These are phyloP conservation scores for Naganishia friedmannii DNA, from an alignment of 768 basidiomycete species.

Conservation along the genomic window DNA sequence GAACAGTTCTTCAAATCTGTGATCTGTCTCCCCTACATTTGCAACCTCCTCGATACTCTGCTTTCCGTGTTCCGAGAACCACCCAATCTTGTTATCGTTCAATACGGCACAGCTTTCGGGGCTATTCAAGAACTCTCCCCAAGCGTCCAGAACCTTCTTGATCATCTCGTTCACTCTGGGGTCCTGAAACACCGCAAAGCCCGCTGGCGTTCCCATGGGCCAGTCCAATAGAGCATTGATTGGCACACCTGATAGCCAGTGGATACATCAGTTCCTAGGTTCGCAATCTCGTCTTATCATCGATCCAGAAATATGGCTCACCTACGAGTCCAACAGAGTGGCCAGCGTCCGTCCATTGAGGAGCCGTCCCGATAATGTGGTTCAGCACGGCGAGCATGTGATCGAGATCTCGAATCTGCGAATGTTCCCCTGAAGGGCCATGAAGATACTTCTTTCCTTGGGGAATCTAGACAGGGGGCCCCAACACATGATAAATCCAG, in stretches of 20 bases:
- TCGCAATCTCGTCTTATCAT: no score
- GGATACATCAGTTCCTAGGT: no score
- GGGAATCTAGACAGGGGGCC: constrained; percentile 42
- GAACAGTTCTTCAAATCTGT: constrained; percentile 54
- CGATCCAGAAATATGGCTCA: no score
- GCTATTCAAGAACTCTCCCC: constrained; percentile 58
- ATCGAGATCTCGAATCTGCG: constrained; percentile 55
- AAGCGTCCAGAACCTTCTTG: constrained; percentile 58
- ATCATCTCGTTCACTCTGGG: constrained; percentile 57
- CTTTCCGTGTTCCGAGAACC: constrained; percentile 57
- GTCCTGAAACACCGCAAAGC: constrained; percentile 53
- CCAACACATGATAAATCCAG: no score
- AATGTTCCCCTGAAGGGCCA: constrained; percentile 41
- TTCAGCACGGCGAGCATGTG: constrained; percentile 56
- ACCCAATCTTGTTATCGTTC: constrained; percentile 53
- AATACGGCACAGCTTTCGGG: constrained; percentile 57
- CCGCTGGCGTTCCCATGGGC: constrained; percentile 55
- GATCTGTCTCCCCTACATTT: constrained; percentile 41
- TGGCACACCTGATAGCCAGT: no score
- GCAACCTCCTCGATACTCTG: constrained; percentile 43
- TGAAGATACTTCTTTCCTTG: constrained; percentile 41
- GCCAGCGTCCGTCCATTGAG: constrained; percentile 53
- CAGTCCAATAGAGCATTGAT: constrained; percentile 57
- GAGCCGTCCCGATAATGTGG: constrained; percentile 55
- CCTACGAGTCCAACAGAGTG: constrained; percentile 54